phyloP scores from a whole-genome alignment of 129 eudicot genomes.

The Rutidosis leptorrhynchoides region DNA sequence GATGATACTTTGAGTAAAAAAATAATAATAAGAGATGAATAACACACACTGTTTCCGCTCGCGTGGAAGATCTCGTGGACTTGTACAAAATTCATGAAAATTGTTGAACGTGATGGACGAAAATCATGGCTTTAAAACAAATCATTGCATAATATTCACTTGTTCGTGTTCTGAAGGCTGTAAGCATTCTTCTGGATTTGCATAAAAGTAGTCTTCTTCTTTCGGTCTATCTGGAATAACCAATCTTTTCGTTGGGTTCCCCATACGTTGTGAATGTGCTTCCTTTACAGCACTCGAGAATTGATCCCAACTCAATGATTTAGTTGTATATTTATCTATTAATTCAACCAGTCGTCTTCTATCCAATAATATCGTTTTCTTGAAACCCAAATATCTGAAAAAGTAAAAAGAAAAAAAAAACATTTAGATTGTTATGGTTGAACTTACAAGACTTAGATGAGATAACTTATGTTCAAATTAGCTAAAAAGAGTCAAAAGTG shows the following conservation, averaged over 20 bases:
- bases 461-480: not conserved
- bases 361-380: slow-evolving; percentile 79
- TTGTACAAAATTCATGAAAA: slow-evolving; percentile 12
- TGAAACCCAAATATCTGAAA: slow-evolving; percentile 77
- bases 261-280: slow-evolving; percentile 72
- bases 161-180: slow-evolving; percentile 51
- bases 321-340: slow-evolving; percentile 68
- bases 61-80: slow-evolving; percentile 10
- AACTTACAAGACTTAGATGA: slow-evolving; percentile 4
- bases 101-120: slow-evolving; percentile 21
- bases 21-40: not conserved
- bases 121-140: slow-evolving; percentile 7
- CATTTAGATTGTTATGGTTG: slow-evolving; percentile 14
- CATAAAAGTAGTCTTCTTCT: slow-evolving; percentile 92
- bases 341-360: slow-evolving; percentile 70
- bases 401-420: slow-evolving; percentile 11
- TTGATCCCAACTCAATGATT: slow-evolving; percentile 75
- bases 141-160: slow-evolving; percentile 33
- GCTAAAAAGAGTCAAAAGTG: not conserved
- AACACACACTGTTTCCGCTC: slow-evolving; percentile 14
- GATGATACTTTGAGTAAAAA: slow-evolving; percentile 7
- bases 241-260: slow-evolving; percentile 70
- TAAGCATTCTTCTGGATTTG: slow-evolving; percentile 93
- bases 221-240: slow-evolving; percentile 84
- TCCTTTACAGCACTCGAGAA: slow-evolving; percentile 78